Evolutionary conservation across 768 basidiomycete genomes (phyloP), one percentile per base, ranked within the genome.

Genomic region (Ramaria rubella): DNA sequence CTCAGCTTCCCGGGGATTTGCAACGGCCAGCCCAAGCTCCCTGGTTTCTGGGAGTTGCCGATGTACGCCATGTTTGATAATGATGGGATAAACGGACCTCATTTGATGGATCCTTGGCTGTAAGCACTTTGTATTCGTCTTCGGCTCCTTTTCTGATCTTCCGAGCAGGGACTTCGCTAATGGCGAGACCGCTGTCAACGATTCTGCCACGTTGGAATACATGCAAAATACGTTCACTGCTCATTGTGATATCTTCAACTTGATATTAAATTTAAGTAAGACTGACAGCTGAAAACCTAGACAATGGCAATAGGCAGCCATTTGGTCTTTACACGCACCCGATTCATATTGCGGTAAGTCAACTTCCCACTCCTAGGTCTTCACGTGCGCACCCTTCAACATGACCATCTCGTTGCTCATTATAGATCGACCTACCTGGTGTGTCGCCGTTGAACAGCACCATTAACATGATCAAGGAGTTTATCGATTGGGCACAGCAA

Each of bases 81-180:
- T 9, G 67, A 70, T 11, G 85, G 85, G 4, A 72, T 68, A 8
- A 69, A 60, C 6, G 85, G 85, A 0, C 68, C 74, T 15, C 87
- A 90, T 72, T 71, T 90, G 61, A 90, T 90, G 88, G 89, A 90
- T 64, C 87, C 87, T 46, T 90, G 86, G 86, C 72, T 90, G 80
- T 85, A 57, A 74, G 82, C 73, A 27, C 17, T 30, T 36, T 44
- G 21, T 24, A 29, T 55, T 54, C 46, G 31, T 24, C 29, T 15
- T 48, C 56, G 40, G 24, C n/a, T 26, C 12, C 38, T 11, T 27
- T 14, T 26, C 24, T 17, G 11, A 8, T 27, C 7, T 26, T 24
- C 21, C 17, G 48, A 4, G 33, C 54, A 81, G 80, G 38, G 84
- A 86, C 60, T 48, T 63, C 46, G 78, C 84, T 0, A 81, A 84